Evolutionary conservation across 441 rosid genomes (phyloP), one percentile per base, ranked within the genome.

Genomic region (Rhodomyrtus psidioides): DNA sequence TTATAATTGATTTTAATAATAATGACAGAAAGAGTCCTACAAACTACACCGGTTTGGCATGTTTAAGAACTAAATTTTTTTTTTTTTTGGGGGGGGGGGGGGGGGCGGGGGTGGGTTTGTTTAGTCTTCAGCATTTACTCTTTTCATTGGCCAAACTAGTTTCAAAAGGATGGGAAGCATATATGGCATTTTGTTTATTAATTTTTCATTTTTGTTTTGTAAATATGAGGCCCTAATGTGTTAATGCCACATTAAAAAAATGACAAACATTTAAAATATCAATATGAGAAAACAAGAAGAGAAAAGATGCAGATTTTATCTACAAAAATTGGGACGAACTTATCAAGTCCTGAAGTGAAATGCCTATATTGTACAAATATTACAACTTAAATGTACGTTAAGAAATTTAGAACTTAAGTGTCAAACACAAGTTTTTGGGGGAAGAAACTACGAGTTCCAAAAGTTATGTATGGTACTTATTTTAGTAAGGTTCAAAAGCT

Each of bases 101-200:
- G n/a, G n/a, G n/a, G n/a, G n/a, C n/a, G n/a, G n/a, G n/a, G n/a
- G n/a, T n/a, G n/a, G n/a, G n/a, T n/a, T n/a, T n/a, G n/a, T 59
- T 27, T 59, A 59, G 30, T 59, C 0, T 10, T 6, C 0, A 14
- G 2, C 34, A 59, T 27, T 14, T 9, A 59, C 34, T 27, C 34
- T n/a, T n/a, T 59, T 30, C 5, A 3, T 27, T 14, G 9, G 9
- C 19, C 19, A 58, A 13, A n/a, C 26, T n/a, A n/a, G 30, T 58
- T 58, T 58, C 1, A n/a, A 1, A 30, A n/a, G 62, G 8, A 58
- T 0, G 0, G 1, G 27, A 59, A 49, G 0, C 2, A 13, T 58
- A 13, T 6, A 1, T 58, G 30, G 9, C 19, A 59, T 13, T 27
- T 58, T 59, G 12, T 12, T 15, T 8, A n/a, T 26, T 0, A 0